Conservation (phyloP, 805 yeast species). For the Hyphopichia homilentoma region DNA sequence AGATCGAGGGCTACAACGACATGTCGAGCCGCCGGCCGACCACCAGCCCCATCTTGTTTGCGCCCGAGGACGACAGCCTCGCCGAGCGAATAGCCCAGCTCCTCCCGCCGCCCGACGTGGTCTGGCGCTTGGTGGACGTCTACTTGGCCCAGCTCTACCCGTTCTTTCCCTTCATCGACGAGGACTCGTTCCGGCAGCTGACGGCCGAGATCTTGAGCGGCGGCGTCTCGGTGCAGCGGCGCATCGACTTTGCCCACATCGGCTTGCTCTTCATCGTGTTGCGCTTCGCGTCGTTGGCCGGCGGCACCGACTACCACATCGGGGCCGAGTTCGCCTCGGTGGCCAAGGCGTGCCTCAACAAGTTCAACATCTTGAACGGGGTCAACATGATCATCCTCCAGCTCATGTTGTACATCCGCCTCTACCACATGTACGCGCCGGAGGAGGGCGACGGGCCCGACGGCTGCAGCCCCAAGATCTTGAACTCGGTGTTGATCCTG, state of each 20-base stretch:
- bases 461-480: slow-evolving; percentile 56
- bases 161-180: slow-evolving; percentile 37
- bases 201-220: too few species aligned
- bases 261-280: too few species aligned
- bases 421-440: slow-evolving; percentile 47
- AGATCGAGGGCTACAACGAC: too few species aligned
- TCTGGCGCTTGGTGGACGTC: slow-evolving; percentile 16
- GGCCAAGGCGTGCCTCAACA: slow-evolving; percentile 33
- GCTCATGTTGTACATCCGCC: slow-evolving; percentile 48
- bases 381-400: slow-evolving; percentile 52
- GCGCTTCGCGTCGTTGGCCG: too few species aligned
- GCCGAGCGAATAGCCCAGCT: background rate
- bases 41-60: background rate
- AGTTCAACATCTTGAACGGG: slow-evolving; percentile 29
- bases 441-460: slow-evolving; percentile 57
- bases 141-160: slow-evolving; percentile 38
- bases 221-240: too few species aligned
- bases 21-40: background rate
- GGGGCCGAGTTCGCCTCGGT: too few species aligned
- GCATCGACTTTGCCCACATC: too few species aligned
- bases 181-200: slow-evolving; percentile 25
- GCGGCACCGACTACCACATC: too few species aligned
- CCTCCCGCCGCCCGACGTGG: background rate
- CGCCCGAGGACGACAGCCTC: background rate
- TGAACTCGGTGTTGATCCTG: slow-evolving; percentile 54